Conservation (phyloP, 2,329 filamentous ascomycete species). For the Phaeosphaeria sp. region DNA sequence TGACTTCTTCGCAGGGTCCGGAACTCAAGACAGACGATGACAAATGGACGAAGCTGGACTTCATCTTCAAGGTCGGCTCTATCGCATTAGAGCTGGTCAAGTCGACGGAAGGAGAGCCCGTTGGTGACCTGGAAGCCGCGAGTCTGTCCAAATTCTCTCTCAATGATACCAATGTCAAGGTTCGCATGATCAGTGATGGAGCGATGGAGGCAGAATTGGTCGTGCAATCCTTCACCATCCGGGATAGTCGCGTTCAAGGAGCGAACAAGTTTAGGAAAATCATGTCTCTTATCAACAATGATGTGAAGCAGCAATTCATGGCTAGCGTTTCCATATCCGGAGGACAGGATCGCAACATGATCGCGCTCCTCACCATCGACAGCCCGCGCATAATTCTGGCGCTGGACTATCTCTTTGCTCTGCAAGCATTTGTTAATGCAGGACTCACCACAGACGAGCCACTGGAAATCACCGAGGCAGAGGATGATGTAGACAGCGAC, state of each 20-base stretch:
- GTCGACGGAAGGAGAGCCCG: slow-evolving; percentile 74
- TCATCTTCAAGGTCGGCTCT: slow-evolving; percentile 87
- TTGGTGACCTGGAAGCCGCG: slow-evolving; percentile 77
- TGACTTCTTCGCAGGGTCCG: slow-evolving; percentile 60
- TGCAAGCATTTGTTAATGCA: slow-evolving; percentile 81
- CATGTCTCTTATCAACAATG: slow-evolving; percentile 95
- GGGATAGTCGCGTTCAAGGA: slow-evolving; percentile 86
- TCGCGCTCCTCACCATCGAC: slow-evolving; percentile 91
- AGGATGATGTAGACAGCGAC: slow-evolving; percentile 51
- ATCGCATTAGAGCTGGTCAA: slow-evolving; percentile 88
- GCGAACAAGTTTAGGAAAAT: slow-evolving; percentile 97
- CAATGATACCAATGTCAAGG: slow-evolving; percentile 89
- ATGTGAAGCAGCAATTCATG: slow-evolving; percentile 95
- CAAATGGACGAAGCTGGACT: slow-evolving; percentile 90
- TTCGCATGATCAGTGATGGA: slow-evolving; percentile 89
- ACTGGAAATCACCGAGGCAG: slow-evolving; percentile 67
- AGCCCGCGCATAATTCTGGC: slow-evolving; percentile 95
- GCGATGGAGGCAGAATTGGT: slow-evolving; percentile 92
- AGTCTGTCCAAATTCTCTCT: slow-evolving; percentile 94
- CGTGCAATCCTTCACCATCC: slow-evolving; percentile 92
- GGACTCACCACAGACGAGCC: slow-evolving; percentile 64
- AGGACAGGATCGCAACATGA: slow-evolving; percentile 78
- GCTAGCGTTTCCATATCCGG: slow-evolving; percentile 93
- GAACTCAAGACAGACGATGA: slow-evolving; percentile 73
- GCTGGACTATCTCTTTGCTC: slow-evolving; percentile 90